A percentile compares a stretch with the other conserved stretches of the same genome.
Conservation (phyloP, 768 basidiomycete species). For the Lentinula guzmanii region DNA sequence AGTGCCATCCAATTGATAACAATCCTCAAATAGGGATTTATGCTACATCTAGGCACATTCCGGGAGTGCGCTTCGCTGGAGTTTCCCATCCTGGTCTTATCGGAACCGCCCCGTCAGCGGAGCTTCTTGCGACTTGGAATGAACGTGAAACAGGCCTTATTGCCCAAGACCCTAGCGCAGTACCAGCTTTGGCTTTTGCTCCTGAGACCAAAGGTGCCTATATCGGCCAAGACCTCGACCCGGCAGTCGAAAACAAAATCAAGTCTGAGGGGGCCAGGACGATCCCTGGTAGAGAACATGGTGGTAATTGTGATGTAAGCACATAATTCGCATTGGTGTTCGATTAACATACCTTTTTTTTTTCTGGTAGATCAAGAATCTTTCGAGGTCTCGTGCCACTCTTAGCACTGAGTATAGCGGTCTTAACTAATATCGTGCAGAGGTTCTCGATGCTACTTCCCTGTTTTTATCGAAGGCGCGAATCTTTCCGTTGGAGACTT, state of each 20-base stretch:
- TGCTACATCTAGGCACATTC: slow-evolving; percentile 71
- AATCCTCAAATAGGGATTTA: slow-evolving; percentile 46
- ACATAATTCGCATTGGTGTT: not conserved
- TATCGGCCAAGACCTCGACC: slow-evolving; percentile 58
- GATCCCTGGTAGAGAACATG: slow-evolving; percentile 73
- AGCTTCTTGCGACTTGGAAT: slow-evolving; percentile 72
- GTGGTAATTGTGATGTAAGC: slow-evolving; percentile 69
- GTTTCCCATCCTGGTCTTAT: slow-evolving; percentile 73
- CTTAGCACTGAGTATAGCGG: too few species aligned
- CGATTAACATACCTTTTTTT: too few species aligned
- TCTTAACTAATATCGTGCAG: slow-evolving; percentile 17
- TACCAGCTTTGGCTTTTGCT: slow-evolving; percentile 63
- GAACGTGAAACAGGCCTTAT: slow-evolving; percentile 63
- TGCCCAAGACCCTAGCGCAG: slow-evolving; percentile 38
- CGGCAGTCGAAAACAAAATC: slow-evolving; percentile 46
- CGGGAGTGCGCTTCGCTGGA: slow-evolving; percentile 74
- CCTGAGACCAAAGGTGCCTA: slow-evolving; percentile 57
- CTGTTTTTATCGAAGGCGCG: slow-evolving; percentile 71
- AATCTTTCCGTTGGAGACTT: slow-evolving; percentile 75
- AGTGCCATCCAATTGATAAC: not conserved
- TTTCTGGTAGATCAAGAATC: slow-evolving; percentile 57
- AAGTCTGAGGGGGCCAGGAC: slow-evolving; percentile 66
- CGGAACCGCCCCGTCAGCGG: slow-evolving; percentile 70
- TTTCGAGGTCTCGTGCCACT: slow-evolving; percentile 40
- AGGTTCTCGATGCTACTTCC: slow-evolving; percentile 70